Evolutionary conservation across 176 grass and related monocot species (phyloP).

Genomic region (Aechmea fasciata): DNA sequence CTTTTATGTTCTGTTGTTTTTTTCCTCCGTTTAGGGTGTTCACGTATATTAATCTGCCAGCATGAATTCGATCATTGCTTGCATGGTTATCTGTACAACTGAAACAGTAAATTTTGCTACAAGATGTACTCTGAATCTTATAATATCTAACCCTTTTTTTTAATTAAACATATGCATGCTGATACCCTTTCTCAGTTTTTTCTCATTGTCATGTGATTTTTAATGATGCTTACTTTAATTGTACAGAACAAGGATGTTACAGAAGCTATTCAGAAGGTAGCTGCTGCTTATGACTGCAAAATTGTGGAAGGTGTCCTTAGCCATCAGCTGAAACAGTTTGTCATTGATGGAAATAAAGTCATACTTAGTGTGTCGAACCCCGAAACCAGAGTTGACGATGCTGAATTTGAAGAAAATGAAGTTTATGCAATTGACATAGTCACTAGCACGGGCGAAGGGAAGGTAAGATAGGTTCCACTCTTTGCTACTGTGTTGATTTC

Average conservation of each 20-base stretch:
- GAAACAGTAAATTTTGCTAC: too few species aligned
- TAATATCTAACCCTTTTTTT: too few species aligned
- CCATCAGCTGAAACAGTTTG: constrained; percentile 97
- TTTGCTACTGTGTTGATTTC: not conserved
- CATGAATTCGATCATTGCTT: too few species aligned
- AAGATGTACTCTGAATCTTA: too few species aligned
- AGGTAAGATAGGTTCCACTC: constrained; percentile 34
- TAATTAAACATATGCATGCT: too few species aligned
- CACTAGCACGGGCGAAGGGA: constrained; percentile 89
- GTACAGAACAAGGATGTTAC: constrained; percentile 92
- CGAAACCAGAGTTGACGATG: constrained; percentile 95
- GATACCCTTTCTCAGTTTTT: not conserved
- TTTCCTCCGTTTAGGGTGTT: too few species aligned
- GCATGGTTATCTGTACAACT: too few species aligned
- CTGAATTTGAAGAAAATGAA: constrained; percentile 99
- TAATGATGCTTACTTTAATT: not conserved
- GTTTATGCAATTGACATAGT: constrained; percentile 97
- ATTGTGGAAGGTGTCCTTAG: constrained; percentile 97
- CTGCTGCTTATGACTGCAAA: constrained; percentile 91
- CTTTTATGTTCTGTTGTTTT: too few species aligned
- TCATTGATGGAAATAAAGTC: constrained; percentile 95
- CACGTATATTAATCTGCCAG: too few species aligned
- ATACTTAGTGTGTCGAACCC: constrained; percentile 74
- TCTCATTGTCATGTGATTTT: not conserved
- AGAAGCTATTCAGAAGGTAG: constrained; percentile 97